phyloP scores from a whole-genome alignment of 805 yeast species.

The Blastobotrys peoriensis region DNA sequence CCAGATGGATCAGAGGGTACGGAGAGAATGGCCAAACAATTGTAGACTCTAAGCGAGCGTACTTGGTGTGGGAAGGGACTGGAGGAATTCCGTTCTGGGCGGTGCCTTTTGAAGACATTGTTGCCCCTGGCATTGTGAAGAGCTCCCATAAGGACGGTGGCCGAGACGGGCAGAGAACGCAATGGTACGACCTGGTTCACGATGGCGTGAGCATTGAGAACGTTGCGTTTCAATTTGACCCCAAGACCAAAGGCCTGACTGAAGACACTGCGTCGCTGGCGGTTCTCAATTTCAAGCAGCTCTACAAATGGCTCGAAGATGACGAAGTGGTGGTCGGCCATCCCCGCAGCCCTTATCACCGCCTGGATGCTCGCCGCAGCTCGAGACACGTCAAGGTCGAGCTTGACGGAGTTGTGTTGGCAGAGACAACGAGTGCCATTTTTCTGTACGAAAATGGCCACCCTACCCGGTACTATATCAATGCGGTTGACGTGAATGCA shows the following conservation, averaged over 20 bases:
- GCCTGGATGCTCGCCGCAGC: conserved; percentile 6
- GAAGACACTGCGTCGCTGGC: conserved; percentile 2
- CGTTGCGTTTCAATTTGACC: conserved; percentile 6
- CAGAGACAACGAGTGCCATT: conserved; percentile 6
- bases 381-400: conserved; percentile 7
- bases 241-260: conserved; percentile 5
- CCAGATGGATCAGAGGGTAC: conserved; percentile 12
- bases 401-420: conserved; percentile 7
- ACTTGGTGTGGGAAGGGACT: conserved; percentile 6
- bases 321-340: conserved; percentile 10
- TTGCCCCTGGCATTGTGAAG: conserved; percentile 1
- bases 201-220: conserved; percentile 3
- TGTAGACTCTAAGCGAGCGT: conserved; percentile 8
- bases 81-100: conserved; percentile 9
- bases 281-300: conserved; percentile 4
- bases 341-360: conserved; percentile 8
- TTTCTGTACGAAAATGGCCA: conserved; percentile 9
- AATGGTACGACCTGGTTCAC: conserved; percentile 7
- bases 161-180: conserved; percentile 4
- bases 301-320: conserved; percentile 10
- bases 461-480: conserved; percentile 8
- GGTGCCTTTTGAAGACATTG: conserved; percentile 4
- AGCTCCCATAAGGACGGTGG: conserved; percentile 6
- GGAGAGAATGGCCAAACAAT: conserved; percentile 1
- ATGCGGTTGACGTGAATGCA: conserved; percentile 4